phyloP scores from a whole-genome alignment of 495 filamentous ascomycete genomes.

The Pyrenopolyporus hunteri region DNA sequence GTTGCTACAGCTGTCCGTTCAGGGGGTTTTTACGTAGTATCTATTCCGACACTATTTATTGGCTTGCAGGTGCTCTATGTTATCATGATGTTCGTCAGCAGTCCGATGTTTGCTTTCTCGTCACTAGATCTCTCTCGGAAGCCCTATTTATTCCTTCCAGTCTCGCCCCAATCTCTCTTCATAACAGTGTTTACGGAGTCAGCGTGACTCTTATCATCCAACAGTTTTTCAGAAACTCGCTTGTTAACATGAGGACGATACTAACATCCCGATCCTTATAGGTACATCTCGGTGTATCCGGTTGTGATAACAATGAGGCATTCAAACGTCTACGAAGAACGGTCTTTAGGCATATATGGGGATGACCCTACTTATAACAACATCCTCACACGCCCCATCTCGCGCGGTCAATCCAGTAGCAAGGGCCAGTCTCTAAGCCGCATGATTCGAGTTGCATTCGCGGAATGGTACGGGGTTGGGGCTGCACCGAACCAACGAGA shows the following conservation, averaged over 20 bases:
- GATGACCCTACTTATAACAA: conserved; percentile 46
- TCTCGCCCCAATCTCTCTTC: conserved; percentile 5
- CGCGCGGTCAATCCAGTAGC: conserved; percentile 30
- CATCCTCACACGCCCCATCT: conserved; percentile 23
- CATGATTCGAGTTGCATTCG: conserved; percentile 39
- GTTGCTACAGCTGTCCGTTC: conserved; percentile 67
- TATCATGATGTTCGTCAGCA: conserved; percentile 73
- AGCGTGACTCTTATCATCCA: too few relatives aligned
- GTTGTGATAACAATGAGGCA: conserved; percentile 75
- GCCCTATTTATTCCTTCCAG: not conserved
- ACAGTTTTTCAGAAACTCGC: too few relatives aligned
- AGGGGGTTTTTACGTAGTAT: conserved; percentile 84
- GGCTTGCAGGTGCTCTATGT: conserved; percentile 81
- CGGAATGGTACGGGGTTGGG: conserved; percentile 50
- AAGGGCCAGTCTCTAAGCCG: conserved; percentile 35
- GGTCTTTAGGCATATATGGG: conserved; percentile 70
- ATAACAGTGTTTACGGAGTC: not conserved
- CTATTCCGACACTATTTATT: conserved; percentile 71
- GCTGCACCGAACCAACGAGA: conserved; percentile 29
- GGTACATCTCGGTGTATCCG: conserved; percentile 77
- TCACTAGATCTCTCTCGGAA: not conserved
- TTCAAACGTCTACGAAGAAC: conserved; percentile 72
- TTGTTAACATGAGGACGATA: not conserved
- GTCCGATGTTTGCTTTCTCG: not conserved
- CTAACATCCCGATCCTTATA: not conserved